phyloP scores from a whole-genome alignment of 148 eudicot species.

The Salicornia ramosissima region DNA sequence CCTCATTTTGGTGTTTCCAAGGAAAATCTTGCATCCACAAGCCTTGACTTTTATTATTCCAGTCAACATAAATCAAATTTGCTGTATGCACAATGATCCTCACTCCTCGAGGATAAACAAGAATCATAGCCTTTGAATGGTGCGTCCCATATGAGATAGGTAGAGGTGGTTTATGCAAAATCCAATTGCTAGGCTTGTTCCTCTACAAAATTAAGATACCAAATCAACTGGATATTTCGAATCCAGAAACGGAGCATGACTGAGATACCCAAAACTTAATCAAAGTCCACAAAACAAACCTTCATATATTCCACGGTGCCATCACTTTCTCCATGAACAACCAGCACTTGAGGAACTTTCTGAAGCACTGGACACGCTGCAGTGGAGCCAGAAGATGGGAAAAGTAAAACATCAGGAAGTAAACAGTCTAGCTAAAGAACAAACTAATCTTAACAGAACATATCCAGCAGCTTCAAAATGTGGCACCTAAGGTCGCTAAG shows the following conservation, averaged over 20 bases:
- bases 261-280: slow-evolving; percentile 7
- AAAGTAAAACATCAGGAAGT: neutral
- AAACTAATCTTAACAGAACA: neutral
- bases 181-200: slow-evolving; percentile 70
- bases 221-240: slow-evolving; percentile 10
- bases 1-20: slow-evolving; percentile 61
- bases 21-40: slow-evolving; percentile 99
- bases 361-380: slow-evolving; percentile 79
- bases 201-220: slow-evolving; percentile 44
- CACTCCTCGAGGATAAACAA: slow-evolving; percentile 87
- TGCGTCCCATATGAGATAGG: slow-evolving; percentile 97
- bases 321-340: slow-evolving; percentile 91
- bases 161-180: slow-evolving; percentile 85
- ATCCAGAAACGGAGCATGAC: slow-evolving; percentile 13
- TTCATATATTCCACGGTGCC: slow-evolving; percentile 73
- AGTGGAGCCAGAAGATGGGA: slow-evolving; percentile 10
- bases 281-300: slow-evolving; percentile 40
- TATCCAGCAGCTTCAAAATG: neutral
- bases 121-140: slow-evolving; percentile 97
- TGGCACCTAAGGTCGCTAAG: neutral
- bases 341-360: slow-evolving; percentile 80
- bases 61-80: slow-evolving; percentile 86
- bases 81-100: slow-evolving; percentile 91
- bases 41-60: slow-evolving; percentile 97
- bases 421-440: neutral